Evolutionary conservation across 176 grass and related monocot genomes (phyloP).

Genomic region (Bonia amplexicaulis): DNA sequence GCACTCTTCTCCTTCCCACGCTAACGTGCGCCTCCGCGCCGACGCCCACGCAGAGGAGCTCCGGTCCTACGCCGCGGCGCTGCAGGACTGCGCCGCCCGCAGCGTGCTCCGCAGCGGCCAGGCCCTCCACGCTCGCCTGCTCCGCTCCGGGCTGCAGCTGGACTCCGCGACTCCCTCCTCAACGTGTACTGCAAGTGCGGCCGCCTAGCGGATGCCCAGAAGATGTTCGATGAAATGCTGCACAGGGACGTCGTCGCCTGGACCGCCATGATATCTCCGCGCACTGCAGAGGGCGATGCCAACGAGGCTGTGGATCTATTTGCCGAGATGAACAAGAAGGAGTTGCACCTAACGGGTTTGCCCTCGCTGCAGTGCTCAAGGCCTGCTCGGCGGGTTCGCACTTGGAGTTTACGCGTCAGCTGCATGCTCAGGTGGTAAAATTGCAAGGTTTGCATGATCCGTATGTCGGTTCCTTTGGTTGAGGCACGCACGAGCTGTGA

Average conservation of each 20-base stretch:
- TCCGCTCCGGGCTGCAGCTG: not conserved
- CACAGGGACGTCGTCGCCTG: conserved; percentile 25
- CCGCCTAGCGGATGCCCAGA: not conserved
- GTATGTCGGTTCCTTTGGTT: conserved; percentile 27
- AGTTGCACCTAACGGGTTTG: conserved; percentile 9
- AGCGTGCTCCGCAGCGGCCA: conserved; percentile 14
- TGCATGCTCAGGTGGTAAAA: conserved; percentile 29
- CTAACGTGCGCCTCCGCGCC: not conserved
- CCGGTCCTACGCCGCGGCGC: conserved; percentile 13
- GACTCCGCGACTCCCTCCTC: conserved; percentile 29
- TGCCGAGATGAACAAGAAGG: not conserved
- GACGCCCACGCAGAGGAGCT: not conserved
- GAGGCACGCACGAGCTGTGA: conserved; percentile 24
- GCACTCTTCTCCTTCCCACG: not conserved
- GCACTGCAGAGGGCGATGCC: not conserved
- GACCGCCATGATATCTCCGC: conserved; percentile 23
- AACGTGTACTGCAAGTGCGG: conserved; percentile 15
- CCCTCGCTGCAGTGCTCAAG: conserved; percentile 21
- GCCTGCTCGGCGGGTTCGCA: conserved; percentile 14
- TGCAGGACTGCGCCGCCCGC: conserved; percentile 14
- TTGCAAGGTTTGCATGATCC: conserved; percentile 26
- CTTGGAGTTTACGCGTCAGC: conserved; percentile 21
- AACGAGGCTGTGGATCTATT: conserved; percentile 13
- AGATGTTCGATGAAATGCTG: conserved; percentile 51
- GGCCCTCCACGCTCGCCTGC: conserved; percentile 34